Conservation (phyloP, 768 basidiomycete species). For the Panaeolus papilionaceus region DNA sequence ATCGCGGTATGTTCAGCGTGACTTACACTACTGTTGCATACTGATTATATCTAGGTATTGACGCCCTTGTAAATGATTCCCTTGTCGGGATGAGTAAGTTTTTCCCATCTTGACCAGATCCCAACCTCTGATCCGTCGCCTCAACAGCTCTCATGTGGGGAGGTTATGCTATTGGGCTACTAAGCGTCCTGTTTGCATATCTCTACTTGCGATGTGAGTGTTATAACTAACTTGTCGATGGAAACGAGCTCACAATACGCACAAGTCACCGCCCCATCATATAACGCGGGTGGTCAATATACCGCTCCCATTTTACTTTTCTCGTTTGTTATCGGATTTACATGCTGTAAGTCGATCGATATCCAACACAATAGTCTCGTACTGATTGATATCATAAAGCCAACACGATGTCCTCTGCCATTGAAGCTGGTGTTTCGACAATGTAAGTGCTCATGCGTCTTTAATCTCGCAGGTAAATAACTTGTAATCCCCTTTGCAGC, state of each 20-base stretch:
- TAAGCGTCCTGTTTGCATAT: conserved; percentile 78
- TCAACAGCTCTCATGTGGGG: conserved; percentile 74
- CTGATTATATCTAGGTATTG: conserved; percentile 52
- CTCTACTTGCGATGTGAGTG: conserved; percentile 74
- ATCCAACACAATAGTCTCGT: conserved; percentile 1
- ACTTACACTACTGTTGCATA: conserved; percentile 26
- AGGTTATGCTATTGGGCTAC: conserved; percentile 77
- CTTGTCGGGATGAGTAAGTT: conserved; percentile 77
- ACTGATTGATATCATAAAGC: conserved; percentile 42
- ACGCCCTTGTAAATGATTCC: conserved; percentile 84
- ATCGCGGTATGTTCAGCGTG: conserved; percentile 54
- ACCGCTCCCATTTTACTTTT: conserved; percentile 80
- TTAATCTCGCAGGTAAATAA: background rate
- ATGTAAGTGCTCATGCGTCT: conserved; percentile 53
- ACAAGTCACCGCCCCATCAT: conserved; percentile 74
- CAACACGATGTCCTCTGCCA: conserved; percentile 71
- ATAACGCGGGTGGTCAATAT: conserved; percentile 77
- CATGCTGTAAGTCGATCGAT: conserved; percentile 59
- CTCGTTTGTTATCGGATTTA: conserved; percentile 80
- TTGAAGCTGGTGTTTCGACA: conserved; percentile 88
- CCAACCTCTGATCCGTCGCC: background rate
- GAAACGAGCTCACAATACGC: conserved; percentile 2
- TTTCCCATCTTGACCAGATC: background rate
- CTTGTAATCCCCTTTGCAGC: conserved; percentile 37
- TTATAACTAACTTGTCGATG: background rate